Base-by-base conservation (phyloP, 2,329 filamentous ascomycete genomes). In the Sphaceloma murrayae region DNA sequence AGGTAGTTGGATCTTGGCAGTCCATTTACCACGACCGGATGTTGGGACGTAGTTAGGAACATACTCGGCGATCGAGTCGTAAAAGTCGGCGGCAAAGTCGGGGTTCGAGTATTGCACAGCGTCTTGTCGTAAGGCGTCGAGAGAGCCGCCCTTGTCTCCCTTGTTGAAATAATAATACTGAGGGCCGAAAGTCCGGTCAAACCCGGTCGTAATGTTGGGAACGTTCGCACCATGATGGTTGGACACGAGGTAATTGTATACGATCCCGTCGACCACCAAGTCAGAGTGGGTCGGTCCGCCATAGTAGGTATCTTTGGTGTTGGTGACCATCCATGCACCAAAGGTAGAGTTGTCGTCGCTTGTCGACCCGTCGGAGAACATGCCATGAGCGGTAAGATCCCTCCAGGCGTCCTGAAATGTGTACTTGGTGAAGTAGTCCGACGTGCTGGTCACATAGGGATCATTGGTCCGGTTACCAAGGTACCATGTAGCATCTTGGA, bases 401-500 rank as follows among this genome's bases (percentile, higher is more conserved):
- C 74, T 64, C 73, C 74, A 79, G 1, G 65, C 66, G 46, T 75
- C 73, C 3, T 68, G 65, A 47, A 80, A 79, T 0, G 72, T 79
- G 52, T 80, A 80, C 55, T 81, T 81, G 16, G 77, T 80, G 53
- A 79, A 81, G 57, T 78, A 80, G 34, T 78, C 72, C 1, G 72
- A 66, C 46, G 73, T 68, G 34, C 75, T 61, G 27, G 68, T 57
- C 0, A 75, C 72, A 52, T 80, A 80, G 0, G 70, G 62, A 13
- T 70, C 55, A 11, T 70, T 54, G 0, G 69, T 68, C 0, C 69
- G 69, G 34, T 72, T 72, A 18, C 72, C 71, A 10, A 80, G 56
- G 34, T 74, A 72, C 74, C 75, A 80, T 0, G 77, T 78, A 3
- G 77, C 75, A 57, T 81, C 77, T 54, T 80, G 77, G 3, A 80